phyloP scores from a whole-genome alignment of 257 asterid genomes.

The Nicotiana undulata region DNA sequence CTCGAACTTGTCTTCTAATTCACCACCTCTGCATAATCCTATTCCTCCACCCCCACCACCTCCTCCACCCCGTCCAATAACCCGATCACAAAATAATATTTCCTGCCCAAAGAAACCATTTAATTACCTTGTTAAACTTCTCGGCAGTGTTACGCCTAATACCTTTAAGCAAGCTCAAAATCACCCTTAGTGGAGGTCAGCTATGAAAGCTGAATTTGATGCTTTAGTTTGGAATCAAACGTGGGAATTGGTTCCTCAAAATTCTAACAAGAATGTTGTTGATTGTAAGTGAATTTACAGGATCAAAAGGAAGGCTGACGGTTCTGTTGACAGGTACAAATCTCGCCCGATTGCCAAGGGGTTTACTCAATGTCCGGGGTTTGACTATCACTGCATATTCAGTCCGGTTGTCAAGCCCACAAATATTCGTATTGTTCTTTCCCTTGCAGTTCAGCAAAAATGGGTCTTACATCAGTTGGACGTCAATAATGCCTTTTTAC shows the following conservation, averaged over 20 bases:
- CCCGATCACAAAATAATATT: not conserved
- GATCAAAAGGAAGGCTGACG: not conserved
- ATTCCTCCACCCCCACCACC: not conserved
- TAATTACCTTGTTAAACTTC: not conserved
- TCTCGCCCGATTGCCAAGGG: not conserved
- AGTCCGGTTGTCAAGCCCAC: too few relatives aligned
- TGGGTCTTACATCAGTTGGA: too few relatives aligned
- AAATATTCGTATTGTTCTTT: too few relatives aligned
- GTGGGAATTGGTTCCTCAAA: not conserved
- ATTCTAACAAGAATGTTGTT: not conserved
- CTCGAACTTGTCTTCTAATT: too few relatives aligned
- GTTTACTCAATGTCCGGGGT: too few relatives aligned
- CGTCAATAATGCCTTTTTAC: too few relatives aligned
- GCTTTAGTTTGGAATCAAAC: not conserved
- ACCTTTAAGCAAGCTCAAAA: not conserved
- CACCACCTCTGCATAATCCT: not conserved
- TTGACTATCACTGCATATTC: too few relatives aligned
- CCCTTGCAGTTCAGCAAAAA: too few relatives aligned
- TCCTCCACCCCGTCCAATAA: not conserved
- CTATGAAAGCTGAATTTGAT: not conserved
- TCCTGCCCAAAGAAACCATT: not conserved
- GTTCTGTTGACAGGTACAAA: not conserved
- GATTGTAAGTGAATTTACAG: not conserved
- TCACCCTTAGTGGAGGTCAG: not conserved
- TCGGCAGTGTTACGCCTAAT: not conserved